These are phyloP conservation scores for Dryadomyces quercivorus DNA, from an alignment of 2,329 filamentous ascomycete genomes.

Conservation along the genomic window DNA sequence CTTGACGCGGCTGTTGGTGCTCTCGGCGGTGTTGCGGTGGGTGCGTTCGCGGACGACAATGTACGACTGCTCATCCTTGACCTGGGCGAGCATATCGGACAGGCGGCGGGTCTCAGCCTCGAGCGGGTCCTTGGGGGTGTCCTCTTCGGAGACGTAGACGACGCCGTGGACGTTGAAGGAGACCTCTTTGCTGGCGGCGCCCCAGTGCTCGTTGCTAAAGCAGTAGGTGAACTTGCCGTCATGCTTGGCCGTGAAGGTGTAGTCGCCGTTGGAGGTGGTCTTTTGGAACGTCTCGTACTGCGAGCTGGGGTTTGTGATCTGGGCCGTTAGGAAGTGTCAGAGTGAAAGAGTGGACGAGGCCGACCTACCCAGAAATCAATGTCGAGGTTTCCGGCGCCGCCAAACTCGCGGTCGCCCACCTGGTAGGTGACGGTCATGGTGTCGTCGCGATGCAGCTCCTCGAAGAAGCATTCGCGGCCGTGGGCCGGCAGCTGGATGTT, in stretches of 20 bases:
- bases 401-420: conserved; percentile 93
- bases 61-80: conserved; percentile 97
- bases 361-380: conserved; percentile 96
- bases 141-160: conserved; percentile 86
- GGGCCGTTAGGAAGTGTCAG: neutral
- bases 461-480: conserved; percentile 95
- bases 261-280: conserved; percentile 77
- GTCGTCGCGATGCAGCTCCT: conserved; percentile 83
- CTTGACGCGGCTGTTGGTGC: conserved; percentile 93
- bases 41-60: conserved; percentile 91
- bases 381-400: conserved; percentile 84
- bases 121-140: conserved; percentile 74
- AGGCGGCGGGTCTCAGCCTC: conserved; percentile 82
- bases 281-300: conserved; percentile 71
- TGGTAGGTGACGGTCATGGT: conserved; percentile 98
- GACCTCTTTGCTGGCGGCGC: conserved; percentile 90
- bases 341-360: too few species aligned
- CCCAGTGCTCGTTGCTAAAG: conserved; percentile 99
- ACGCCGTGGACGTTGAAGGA: conserved; percentile 99
- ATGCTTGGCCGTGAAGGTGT: conserved; percentile 72
- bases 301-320: conserved; percentile 69
- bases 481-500: conserved; percentile 93
- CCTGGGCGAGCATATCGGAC: conserved; percentile 74
- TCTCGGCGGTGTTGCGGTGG: conserved; percentile 96
- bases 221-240: conserved; percentile 94